Conservation (phyloP, 2,329 filamentous ascomycete genomes). For the Cladophialophora psammophila region DNA sequence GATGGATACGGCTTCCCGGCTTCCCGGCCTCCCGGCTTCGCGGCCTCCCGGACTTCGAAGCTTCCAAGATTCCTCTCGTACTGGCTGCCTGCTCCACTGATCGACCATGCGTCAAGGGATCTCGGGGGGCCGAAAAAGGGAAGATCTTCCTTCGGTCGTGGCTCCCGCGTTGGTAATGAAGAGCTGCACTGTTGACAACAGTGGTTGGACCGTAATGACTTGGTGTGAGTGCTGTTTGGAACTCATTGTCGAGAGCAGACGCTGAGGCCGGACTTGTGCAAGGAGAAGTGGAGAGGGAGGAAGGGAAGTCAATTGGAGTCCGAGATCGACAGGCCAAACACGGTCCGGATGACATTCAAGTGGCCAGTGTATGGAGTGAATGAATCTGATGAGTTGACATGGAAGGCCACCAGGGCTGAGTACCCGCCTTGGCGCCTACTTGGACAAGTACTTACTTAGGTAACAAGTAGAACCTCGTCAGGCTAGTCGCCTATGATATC, state of each 20-base stretch:
- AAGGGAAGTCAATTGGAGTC: not conserved
- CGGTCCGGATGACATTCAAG: not conserved
- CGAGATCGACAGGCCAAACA: not conserved
- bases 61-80: not conserved
- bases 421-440: too few relatives aligned
- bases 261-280: not conserved
- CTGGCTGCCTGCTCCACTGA: not conserved
- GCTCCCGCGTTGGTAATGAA: not conserved
- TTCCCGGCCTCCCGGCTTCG: too few relatives aligned
- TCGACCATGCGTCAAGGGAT: constrained; percentile 3
- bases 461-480: too few relatives aligned
- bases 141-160: not conserved
- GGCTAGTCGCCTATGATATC: too few relatives aligned
- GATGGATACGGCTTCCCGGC: not conserved
- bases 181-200: too few relatives aligned
- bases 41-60: too few relatives aligned
- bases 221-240: not conserved
- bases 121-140: not conserved
- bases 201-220: not conserved
- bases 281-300: too few relatives aligned
- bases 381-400: not conserved
- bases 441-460: too few relatives aligned
- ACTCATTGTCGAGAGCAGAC: not conserved
- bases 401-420: too few relatives aligned
- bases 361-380: not conserved